These are phyloP conservation scores for Diaporthe caulivora DNA, from an alignment of 2,329 filamentous ascomycete genomes.

Conservation along the genomic window DNA sequence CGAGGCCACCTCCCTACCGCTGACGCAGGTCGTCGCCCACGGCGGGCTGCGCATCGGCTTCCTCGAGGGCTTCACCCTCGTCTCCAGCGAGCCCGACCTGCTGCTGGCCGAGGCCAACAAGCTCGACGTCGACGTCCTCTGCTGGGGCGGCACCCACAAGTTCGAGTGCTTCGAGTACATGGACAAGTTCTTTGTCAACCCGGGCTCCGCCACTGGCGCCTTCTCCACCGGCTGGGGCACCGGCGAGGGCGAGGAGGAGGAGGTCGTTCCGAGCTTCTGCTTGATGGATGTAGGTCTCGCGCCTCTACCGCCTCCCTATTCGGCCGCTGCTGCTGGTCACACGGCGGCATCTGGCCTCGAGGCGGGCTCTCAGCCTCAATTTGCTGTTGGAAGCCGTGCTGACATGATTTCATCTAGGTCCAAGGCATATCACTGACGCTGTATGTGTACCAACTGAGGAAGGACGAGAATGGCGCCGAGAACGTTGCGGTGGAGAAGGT, in stretches of 20 bases:
- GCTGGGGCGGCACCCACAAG: conserved; percentile 76
- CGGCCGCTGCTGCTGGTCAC: background rate
- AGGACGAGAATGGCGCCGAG: conserved; percentile 80
- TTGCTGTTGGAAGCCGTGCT: background rate
- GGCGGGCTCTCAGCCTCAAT: conserved; percentile 16
- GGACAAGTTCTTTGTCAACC: conserved; percentile 81
- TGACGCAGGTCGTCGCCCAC: conserved; percentile 76
- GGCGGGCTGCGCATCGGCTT: conserved; percentile 75
- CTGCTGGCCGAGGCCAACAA: conserved; percentile 77
- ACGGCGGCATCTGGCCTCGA: background rate
- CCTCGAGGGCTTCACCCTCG: conserved; percentile 76
- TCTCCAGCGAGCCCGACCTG: conserved; percentile 75
- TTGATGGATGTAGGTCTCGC: conserved; percentile 90
- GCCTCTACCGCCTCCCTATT: background rate
- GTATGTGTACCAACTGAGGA: conserved; percentile 91
- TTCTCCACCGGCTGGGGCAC: conserved; percentile 69
- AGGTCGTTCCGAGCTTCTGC: conserved; percentile 91
- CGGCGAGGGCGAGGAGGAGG: conserved; percentile 73
- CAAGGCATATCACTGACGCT: conserved; percentile 96
- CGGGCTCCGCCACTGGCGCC: conserved; percentile 75
- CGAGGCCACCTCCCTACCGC: conserved; percentile 73
- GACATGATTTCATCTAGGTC: conserved; percentile 67
- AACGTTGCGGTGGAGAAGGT: conserved; percentile 89
- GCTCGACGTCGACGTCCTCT: conserved; percentile 76
- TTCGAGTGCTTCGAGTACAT: conserved; percentile 81